Conservation (phyloP, 345 rosid genomes). For the Heritiera fomes region DNA sequence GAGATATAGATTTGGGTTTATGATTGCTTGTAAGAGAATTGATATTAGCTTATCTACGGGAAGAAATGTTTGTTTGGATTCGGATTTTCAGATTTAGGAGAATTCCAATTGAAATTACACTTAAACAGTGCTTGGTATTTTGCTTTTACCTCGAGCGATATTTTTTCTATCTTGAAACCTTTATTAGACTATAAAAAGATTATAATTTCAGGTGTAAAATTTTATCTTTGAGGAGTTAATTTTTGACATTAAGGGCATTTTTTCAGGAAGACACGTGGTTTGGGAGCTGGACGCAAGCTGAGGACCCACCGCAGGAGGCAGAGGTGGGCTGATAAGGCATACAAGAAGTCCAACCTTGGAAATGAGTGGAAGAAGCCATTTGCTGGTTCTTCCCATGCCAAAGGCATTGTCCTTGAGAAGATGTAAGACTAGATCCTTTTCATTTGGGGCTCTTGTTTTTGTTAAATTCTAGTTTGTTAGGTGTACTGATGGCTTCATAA, state of each 20-base stretch:
- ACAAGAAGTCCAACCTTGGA: constrained; percentile 67
- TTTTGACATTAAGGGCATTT: background rate
- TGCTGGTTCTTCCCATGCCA: constrained; percentile 72
- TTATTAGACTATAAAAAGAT: background rate
- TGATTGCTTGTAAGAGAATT: background rate
- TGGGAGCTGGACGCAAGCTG: constrained; percentile 76
- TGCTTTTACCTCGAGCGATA: background rate
- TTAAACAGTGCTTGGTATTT: background rate
- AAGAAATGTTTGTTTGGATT: background rate
- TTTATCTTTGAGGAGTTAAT: background rate
- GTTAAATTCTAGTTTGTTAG: background rate
- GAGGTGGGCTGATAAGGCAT: constrained; percentile 72
- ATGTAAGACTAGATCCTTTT: constrained; percentile 32
- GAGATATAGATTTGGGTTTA: background rate
- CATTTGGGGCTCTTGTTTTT: background rate
- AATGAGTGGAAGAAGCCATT: constrained; percentile 83
- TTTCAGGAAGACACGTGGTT: constrained; percentile 68
- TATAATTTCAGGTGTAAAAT: background rate
- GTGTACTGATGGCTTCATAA: background rate
- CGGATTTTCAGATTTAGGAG: background rate
- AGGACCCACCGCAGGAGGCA: constrained; percentile 50
- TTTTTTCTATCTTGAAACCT: background rate
- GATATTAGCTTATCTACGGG: background rate
- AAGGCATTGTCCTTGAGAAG: constrained; percentile 70
- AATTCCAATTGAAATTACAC: background rate